Percentiles rank a stretch among this genome's conserved stretches.
These are phyloP conservation scores for Spatholobus suberectus DNA, from an alignment of 306 rosid species.

Conservation along the genomic window DNA sequence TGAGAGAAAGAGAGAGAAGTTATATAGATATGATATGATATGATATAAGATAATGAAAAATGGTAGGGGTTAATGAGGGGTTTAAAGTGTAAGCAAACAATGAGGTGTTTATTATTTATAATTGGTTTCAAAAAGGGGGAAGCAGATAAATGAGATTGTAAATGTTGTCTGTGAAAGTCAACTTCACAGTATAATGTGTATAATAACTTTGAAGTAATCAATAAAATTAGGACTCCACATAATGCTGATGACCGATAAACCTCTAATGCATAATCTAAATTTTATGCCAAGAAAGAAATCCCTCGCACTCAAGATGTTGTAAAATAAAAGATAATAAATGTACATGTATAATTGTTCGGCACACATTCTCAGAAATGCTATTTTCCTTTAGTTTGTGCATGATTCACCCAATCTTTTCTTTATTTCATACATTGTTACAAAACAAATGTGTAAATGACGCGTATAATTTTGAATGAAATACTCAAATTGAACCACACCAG, in stretches of 20 bases:
- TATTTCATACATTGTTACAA: not conserved
- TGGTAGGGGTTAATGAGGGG: too few species aligned
- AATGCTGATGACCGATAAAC: not conserved
- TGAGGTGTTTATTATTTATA: not conserved
- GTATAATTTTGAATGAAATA: constrained; percentile 12
- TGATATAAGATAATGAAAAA: too few species aligned
- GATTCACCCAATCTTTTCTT: not conserved
- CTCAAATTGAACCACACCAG: constrained; percentile 34
- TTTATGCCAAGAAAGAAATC: not conserved
- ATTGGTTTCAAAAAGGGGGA: not conserved
- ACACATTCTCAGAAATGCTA: not conserved
- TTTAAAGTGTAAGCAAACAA: too few species aligned
- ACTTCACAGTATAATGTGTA: not conserved
- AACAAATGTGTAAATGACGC: not conserved
- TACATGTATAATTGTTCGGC: not conserved
- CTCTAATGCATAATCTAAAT: not conserved
- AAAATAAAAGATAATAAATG: not conserved
- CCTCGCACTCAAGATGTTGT: not conserved
- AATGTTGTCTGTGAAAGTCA: not conserved
- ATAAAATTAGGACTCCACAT: too few species aligned
- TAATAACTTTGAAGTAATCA: too few species aligned
- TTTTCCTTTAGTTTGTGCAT: not conserved
- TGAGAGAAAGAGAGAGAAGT: too few species aligned
- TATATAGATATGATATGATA: too few species aligned
- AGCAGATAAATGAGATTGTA: not conserved